A percentile compares a stretch with the other conserved stretches of the same genome.
Conservation (phyloP, 257 asterid species). For the Echites panduratus region DNA sequence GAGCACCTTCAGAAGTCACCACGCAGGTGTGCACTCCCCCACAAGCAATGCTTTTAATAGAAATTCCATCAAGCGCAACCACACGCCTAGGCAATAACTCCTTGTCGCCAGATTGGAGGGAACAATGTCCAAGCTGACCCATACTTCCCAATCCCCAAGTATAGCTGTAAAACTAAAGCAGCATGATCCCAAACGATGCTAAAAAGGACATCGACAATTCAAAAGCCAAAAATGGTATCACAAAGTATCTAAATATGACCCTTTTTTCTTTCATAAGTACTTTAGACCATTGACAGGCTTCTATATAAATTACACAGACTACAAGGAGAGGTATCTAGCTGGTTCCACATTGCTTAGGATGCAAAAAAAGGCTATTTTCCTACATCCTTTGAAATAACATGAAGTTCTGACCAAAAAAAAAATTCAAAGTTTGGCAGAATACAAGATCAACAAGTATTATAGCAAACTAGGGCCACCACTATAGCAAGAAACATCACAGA, state of each 20-base stretch:
- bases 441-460: not conserved
- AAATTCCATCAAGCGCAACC: slow-evolving; percentile 62
- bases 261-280: not conserved
- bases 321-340: not conserved
- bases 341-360: not conserved
- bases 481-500: not conserved
- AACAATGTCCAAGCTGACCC: slow-evolving; percentile 98
- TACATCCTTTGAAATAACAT: not conserved
- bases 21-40: slow-evolving; percentile 98
- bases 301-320: not conserved
- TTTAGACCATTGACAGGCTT: not conserved
- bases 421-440: not conserved
- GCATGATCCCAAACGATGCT: not conserved
- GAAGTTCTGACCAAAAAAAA: not conserved
- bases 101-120: slow-evolving; percentile 78
- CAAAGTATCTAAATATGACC: not conserved
- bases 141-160: slow-evolving; percentile 97
- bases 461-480: not conserved
- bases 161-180: slow-evolving; percentile 41
- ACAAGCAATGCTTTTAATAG: slow-evolving; percentile 61
- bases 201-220: not conserved
- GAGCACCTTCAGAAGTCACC: slow-evolving; percentile 71
- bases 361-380: not conserved
- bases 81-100: slow-evolving; percentile 85
- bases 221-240: not conserved